Evolutionary conservation across 352 stramenopile genomes (phyloP).

Genomic region (Phytophthora uliginosa): DNA sequence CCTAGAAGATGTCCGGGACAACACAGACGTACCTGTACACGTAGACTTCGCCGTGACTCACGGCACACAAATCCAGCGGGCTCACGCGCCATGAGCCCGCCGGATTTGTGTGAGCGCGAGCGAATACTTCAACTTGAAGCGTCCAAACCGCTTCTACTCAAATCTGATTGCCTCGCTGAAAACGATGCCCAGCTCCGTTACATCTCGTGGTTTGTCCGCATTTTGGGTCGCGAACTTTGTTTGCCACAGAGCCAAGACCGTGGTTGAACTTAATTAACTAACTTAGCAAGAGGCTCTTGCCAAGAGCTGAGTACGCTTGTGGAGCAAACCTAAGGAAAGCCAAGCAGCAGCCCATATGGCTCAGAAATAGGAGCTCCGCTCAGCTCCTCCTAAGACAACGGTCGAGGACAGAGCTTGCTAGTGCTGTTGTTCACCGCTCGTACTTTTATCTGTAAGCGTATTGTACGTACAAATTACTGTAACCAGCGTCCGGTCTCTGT

Average conservation of each 20-base stretch:
- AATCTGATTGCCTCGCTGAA: conserved; percentile 28
- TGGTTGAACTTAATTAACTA: conserved; percentile 30
- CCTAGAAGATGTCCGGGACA: not conserved
- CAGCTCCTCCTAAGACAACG: conserved; percentile 20
- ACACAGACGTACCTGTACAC: not conserved
- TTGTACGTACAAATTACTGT: not conserved
- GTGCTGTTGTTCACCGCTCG: not conserved
- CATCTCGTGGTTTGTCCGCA: conserved; percentile 5
- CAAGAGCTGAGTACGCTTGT: not conserved
- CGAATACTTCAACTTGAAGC: conserved; percentile 37
- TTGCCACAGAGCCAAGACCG: conserved; percentile 7
- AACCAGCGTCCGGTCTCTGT: not conserved
- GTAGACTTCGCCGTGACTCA: not conserved
- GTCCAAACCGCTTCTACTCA: conserved; percentile 33
- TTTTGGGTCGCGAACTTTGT: conserved; percentile 4
- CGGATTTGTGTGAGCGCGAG: conserved; percentile 20
- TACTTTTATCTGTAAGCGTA: not conserved
- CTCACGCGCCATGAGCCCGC: not conserved
- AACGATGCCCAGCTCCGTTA: conserved; percentile 15
- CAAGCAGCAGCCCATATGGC: conserved; percentile 29
- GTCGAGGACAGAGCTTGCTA: not conserved
- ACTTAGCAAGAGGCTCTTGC: not conserved
- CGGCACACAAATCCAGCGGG: too few relatives aligned
- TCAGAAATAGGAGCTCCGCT: conserved; percentile 28
- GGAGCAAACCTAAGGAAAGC: conserved; percentile 4